Conservation (phyloP, 495 filamentous ascomycete genomes). For the Poronia punctata region DNA sequence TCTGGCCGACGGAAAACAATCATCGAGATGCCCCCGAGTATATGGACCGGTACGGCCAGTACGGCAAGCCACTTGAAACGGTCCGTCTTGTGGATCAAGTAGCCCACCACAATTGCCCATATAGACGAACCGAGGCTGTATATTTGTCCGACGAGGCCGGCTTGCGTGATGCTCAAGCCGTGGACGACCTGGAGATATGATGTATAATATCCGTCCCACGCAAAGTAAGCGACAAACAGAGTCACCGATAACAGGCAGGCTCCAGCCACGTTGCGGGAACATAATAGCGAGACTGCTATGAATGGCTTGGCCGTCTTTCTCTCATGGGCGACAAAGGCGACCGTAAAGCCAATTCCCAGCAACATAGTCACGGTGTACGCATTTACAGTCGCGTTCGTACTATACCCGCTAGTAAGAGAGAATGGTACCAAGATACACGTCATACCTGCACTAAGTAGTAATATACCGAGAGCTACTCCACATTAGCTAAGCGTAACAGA, state of each 20-base stretch:
- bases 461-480: slow-evolving; percentile 39
- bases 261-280: slow-evolving; percentile 57
- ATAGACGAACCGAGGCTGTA: slow-evolving; percentile 66
- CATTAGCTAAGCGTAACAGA: slow-evolving; percentile 14
- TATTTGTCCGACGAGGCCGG: slow-evolving; percentile 59
- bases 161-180: slow-evolving; percentile 45
- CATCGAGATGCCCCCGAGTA: slow-evolving; percentile 65
- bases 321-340: slow-evolving; percentile 56
- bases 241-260: slow-evolving; percentile 49
- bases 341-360: slow-evolving; percentile 48
- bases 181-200: slow-evolving; percentile 70
- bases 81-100: slow-evolving; percentile 48
- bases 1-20: slow-evolving; percentile 60
- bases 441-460: slow-evolving; percentile 51
- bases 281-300: slow-evolving; percentile 53
- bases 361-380: slow-evolving; percentile 42
- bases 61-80: slow-evolving; percentile 58
- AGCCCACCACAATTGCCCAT: slow-evolving; percentile 50
- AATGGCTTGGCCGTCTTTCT: slow-evolving; percentile 50
- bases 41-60: slow-evolving; percentile 55
- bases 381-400: slow-evolving; percentile 30
- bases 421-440: slow-evolving; percentile 60
- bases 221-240: slow-evolving; percentile 58
- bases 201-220: slow-evolving; percentile 61
- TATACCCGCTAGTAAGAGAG: slow-evolving; percentile 17